Evolutionary conservation across 768 basidiomycete genomes (phyloP).

Genomic region (Paxillus involutus): DNA sequence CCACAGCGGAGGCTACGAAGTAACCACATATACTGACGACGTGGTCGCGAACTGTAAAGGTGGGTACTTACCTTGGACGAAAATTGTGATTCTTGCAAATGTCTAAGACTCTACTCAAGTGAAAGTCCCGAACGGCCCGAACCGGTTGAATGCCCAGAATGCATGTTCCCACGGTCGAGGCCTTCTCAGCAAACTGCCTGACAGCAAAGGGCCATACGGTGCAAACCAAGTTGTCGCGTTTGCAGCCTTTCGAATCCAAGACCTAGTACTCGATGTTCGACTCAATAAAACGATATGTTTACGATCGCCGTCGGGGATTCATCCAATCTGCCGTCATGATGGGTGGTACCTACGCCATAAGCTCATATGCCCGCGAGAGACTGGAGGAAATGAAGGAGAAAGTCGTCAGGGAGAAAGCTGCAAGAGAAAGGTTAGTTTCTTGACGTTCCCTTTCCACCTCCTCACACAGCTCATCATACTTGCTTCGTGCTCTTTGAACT

Average conservation of each 20-base stretch:
- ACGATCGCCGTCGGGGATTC: conserved; percentile 46
- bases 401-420: conserved; percentile 58
- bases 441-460: background rate
- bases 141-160: no score
- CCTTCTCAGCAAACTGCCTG: no score
- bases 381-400: conserved; percentile 66
- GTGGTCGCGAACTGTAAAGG: background rate
- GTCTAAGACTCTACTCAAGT: no score
- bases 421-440: conserved; percentile 51
- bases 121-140: background rate
- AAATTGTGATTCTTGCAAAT: background rate
- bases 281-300: conserved; percentile 46
- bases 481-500: background rate
- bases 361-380: conserved; percentile 57
- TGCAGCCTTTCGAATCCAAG: no score
- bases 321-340: conserved; percentile 49
- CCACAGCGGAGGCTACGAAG: background rate
- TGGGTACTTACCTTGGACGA: background rate
- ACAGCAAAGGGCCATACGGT: no score
- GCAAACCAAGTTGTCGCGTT: no score
- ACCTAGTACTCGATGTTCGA: conserved; percentile 38
- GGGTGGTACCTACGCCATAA: conserved; percentile 64
- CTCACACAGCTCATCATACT: background rate
- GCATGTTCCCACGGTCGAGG: no score
- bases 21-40: background rate